Conservation (phyloP, 192 early-diverging fungal species). For the Haplosporangium gracile region DNA sequence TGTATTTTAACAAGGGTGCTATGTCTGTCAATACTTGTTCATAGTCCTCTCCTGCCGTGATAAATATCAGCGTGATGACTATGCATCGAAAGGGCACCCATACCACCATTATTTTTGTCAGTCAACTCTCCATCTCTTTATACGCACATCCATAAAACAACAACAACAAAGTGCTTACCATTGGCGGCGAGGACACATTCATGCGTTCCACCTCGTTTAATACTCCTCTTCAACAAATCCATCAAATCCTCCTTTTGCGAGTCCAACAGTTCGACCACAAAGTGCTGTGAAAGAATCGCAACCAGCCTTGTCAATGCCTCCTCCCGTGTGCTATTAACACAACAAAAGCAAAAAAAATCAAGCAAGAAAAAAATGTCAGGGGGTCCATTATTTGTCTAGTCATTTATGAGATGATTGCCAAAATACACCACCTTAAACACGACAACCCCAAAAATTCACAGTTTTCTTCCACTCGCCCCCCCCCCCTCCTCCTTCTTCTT, state of each 20-base stretch:
- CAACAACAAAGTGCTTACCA: constrained; percentile 18
- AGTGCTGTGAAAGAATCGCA: constrained; percentile 63
- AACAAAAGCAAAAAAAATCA: not conserved
- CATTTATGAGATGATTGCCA: not conserved
- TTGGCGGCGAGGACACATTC: constrained; percentile 60
- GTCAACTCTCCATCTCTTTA: not conserved
- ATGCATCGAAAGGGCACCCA: not conserved
- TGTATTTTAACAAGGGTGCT: constrained; percentile 59
- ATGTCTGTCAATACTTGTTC: constrained; percentile 62
- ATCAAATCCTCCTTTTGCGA: constrained; percentile 64
- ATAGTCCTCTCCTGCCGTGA: constrained; percentile 64
- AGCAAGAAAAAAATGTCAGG: not conserved
- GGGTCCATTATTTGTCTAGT: not conserved
- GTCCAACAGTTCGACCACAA: constrained; percentile 65
- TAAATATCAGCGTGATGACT: constrained; percentile 63
- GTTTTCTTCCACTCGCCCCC: not conserved
- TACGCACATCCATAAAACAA: not conserved
- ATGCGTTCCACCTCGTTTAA: constrained; percentile 56
- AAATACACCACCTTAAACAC: not conserved
- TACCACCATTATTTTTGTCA: too few species aligned
- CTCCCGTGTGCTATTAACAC: constrained; percentile 64
- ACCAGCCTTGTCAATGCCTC: constrained; percentile 65
- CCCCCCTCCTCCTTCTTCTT: not conserved
- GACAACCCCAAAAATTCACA: not conserved
- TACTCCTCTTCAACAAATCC: constrained; percentile 66